Percentiles rank a stretch among this genome's conserved stretches.
Conservation (phyloP, 768 basidiomycete genomes). For the Lactifluus pinguis region DNA sequence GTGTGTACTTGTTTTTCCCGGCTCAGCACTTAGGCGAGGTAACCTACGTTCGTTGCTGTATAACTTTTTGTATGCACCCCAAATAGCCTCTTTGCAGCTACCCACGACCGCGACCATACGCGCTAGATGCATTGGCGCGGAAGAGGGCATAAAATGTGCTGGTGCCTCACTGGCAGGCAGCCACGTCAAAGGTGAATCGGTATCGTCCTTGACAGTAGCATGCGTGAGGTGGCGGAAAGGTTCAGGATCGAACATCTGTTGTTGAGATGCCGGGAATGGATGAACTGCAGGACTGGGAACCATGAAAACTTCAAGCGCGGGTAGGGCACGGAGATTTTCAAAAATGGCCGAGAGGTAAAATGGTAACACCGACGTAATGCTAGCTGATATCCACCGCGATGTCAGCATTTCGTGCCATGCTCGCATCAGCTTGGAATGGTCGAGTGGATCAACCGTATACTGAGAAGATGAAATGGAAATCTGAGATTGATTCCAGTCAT, state of each 20-base stretch:
- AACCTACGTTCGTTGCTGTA: conserved; percentile 28
- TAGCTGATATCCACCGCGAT: conserved; percentile 13
- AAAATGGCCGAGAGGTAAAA: conserved; percentile 19
- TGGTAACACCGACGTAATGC: conserved; percentile 15
- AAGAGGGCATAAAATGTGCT: conserved; percentile 31
- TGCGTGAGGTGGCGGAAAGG: conserved; percentile 15
- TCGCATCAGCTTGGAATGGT: conserved; percentile 16
- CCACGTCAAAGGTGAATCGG: conserved; percentile 2
- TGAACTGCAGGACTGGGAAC: background rate
- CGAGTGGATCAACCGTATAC: conserved; percentile 1
- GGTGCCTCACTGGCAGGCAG: conserved; percentile 15
- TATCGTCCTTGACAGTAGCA: conserved; percentile 10
- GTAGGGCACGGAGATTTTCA: conserved; percentile 13
- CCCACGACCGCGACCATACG: conserved; percentile 45
- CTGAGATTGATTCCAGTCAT: background rate
- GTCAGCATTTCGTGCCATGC: conserved; percentile 19
- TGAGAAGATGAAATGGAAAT: background rate
- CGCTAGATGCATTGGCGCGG: conserved; percentile 59
- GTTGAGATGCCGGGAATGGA: background rate
- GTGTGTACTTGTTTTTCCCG: conserved; percentile 15
- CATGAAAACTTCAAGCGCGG: conserved; percentile 14
- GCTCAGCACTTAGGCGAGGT: conserved; percentile 26
- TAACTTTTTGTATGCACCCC: conserved; percentile 49
- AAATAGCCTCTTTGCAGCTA: conserved; percentile 64
- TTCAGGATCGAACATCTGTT: conserved; percentile 14